These are phyloP conservation scores for Kuraishia piskuri DNA, from an alignment of 805 yeast genomes.

Conservation along the genomic window DNA sequence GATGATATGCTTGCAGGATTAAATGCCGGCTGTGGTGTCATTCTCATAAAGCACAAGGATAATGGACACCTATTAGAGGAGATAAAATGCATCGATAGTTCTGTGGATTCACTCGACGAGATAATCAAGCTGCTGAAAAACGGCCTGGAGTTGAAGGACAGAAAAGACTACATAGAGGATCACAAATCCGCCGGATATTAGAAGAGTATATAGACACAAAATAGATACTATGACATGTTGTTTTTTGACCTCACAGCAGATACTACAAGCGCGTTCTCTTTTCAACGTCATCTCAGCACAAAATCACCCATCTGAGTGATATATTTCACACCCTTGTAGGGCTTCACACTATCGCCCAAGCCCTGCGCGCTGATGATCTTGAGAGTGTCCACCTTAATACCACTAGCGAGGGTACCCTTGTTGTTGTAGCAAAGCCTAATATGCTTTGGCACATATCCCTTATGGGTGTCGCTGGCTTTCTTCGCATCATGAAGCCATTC, in stretches of 20 bases:
- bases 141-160: constrained; percentile 22
- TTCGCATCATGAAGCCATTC: not conserved
- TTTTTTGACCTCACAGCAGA: no score
- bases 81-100: constrained; percentile 25
- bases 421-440: constrained; percentile 44
- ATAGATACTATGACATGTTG: no score
- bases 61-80: constrained; percentile 35
- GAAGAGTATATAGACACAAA: not conserved
- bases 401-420: constrained; percentile 70
- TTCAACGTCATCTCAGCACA: constrained; percentile 28
- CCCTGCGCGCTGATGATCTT: constrained; percentile 52
- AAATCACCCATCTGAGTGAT: constrained; percentile 55
- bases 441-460: constrained; percentile 28
- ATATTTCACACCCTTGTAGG: constrained; percentile 89
- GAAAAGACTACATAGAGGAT: not conserved
- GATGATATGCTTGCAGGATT: constrained; percentile 63
- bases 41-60: constrained; percentile 42
- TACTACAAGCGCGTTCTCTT: no score
- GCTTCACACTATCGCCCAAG: constrained; percentile 51
- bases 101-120: constrained; percentile 26
- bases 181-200: not conserved
- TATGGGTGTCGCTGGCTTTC: not conserved
- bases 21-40: constrained; percentile 53
- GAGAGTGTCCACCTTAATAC: constrained; percentile 58
- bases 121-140: constrained; percentile 24